Evolutionary conservation across 768 basidiomycete species (phyloP).

Genomic region (Trametes gibbosa): DNA sequence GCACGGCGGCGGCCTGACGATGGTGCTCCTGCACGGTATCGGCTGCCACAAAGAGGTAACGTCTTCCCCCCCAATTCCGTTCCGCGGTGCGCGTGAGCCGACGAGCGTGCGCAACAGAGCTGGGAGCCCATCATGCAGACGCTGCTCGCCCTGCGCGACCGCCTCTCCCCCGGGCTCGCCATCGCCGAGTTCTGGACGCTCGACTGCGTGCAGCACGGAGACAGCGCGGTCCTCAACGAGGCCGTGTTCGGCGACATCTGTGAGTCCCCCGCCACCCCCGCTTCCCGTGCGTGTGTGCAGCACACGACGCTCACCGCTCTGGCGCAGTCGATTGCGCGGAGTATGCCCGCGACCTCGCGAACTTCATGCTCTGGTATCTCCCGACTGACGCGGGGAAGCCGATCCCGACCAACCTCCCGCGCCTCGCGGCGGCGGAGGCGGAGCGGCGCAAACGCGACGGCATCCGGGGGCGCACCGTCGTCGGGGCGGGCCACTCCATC

Average conservation of each 20-base stretch:
- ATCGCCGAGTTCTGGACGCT: not conserved
- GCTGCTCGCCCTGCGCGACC: not conserved
- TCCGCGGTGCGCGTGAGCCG: too few relatives aligned
- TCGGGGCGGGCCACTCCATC: constrained; percentile 80
- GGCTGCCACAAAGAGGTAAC: not conserved
- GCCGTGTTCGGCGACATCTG: not conserved
- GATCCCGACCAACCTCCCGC: constrained; percentile 53
- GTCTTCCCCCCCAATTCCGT: not conserved
- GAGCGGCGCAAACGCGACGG: constrained; percentile 44
- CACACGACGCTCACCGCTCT: not conserved
- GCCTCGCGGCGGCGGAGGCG: constrained; percentile 43
- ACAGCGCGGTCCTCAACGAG: not conserved
- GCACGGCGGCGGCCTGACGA: not conserved
- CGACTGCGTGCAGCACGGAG: not conserved
- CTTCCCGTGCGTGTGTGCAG: too few relatives aligned
- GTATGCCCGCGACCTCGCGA: constrained; percentile 70
- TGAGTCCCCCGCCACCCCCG: not conserved
- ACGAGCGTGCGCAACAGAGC: not conserved
- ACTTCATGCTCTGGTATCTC: constrained; percentile 67
- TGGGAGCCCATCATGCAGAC: not conserved
- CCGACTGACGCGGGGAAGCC: constrained; percentile 36
- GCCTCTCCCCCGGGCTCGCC: not conserved
- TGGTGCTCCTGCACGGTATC: not conserved
- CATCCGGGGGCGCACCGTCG: constrained; percentile 50
- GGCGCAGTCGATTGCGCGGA: constrained; percentile 71